These are phyloP conservation scores for Blastobotrys malaysiensis DNA, from an alignment of 1,139 yeast genomes.

Conservation along the genomic window DNA sequence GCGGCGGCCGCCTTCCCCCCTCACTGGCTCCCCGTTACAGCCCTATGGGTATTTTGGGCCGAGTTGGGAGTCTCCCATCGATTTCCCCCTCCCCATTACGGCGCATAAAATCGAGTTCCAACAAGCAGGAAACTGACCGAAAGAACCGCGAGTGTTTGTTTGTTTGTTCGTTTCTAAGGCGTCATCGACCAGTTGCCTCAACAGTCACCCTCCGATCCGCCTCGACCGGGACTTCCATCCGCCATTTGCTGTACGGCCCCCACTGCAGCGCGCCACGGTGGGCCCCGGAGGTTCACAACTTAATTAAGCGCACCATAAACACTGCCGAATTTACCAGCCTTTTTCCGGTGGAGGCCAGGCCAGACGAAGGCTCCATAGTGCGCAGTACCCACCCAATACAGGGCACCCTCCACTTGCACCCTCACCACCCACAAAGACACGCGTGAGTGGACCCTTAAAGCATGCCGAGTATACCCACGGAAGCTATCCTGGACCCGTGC, in stretches of 20 bases:
- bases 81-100: no score
- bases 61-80: no score
- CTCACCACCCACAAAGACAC: background rate
- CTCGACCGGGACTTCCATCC: background rate
- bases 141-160: background rate
- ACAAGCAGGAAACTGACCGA: background rate
- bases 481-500: slow-evolving; percentile 6
- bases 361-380: background rate
- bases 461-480: background rate
- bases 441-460: background rate
- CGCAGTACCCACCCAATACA: no score
- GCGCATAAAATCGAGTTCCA: background rate
- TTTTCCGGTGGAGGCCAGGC: background rate
- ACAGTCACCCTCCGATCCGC: no score
- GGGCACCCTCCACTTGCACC: no score
- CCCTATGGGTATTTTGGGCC: no score
- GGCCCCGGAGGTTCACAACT: background rate
- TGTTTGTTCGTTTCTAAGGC: background rate
- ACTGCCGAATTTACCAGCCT: background rate
- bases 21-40: no score
- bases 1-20: background rate
- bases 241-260: background rate
- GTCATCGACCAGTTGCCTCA: no score
- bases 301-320: background rate
- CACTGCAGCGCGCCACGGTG: no score